Base-by-base conservation (phyloP, 495 filamentous ascomycete species). In the Neurospora cerealis region DNA sequence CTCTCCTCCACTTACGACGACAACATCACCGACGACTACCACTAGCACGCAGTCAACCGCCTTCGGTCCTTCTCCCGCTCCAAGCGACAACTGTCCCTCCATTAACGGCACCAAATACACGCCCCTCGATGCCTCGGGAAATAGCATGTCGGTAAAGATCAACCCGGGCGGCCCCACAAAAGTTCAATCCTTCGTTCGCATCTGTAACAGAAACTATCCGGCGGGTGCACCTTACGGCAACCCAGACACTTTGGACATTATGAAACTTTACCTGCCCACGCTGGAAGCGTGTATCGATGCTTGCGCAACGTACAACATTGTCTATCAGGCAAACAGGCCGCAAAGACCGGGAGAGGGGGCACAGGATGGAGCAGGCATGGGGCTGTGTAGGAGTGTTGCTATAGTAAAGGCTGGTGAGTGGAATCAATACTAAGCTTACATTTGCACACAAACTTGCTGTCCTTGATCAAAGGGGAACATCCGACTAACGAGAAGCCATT, bases 181-280 rank as follows among this genome's bases (percentile, higher is more conserved):
- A n/a, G 69, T 71, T 2, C 79, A 82, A 72, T 54, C 75, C 38
- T 83, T 83, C 74, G 24, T 24, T 19, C 73, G 77, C 44, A 75
- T 79, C 5, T 83, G 82, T 38, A 75, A 79, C 71, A 83, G 79
- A 15, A 82, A 80, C 74, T 81, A 78, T 72, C 71, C 78, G n/a
- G 73, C 77, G 9, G 73, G 72, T 4, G 24, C 69, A 3, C 6
- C 17, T 19, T 76, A 71, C 42, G 76, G 76, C 21, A 78, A 78
- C 71, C 71, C 79, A 21, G 39, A 54, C 34, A 75, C 81, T 7
- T 74, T 75, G 71, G 78, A 83, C 71, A 81, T 83, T 36, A 70
- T 81, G n/a, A 75, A 74, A 10, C 74, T 81, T 1, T 82, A 77
- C 71, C 77, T 78, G 76, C 81, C 81, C 10, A 80, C 76, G 24